These are phyloP conservation scores for Psilocybe subaeruginosa DNA, from an alignment of 768 basidiomycete species.

Conservation along the genomic window DNA sequence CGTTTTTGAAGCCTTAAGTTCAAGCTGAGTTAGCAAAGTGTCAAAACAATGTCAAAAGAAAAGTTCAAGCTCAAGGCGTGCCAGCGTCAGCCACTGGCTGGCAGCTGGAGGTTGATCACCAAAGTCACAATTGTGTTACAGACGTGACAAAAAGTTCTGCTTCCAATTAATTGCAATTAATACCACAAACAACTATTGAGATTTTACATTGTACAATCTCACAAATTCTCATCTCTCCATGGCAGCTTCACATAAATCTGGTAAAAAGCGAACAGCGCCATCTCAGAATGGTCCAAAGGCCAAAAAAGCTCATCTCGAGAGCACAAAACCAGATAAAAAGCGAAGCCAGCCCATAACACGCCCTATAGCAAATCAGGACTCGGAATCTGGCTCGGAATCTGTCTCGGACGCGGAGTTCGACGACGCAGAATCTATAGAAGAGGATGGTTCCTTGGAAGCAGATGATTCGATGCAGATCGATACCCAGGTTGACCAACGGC, in stretches of 20 bases:
- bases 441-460: slow-evolving; percentile 38
- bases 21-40: too few species aligned
- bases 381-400: slow-evolving; percentile 45
- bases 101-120: too few species aligned
- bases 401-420: slow-evolving; percentile 23
- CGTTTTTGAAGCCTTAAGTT: too few species aligned
- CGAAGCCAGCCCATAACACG: slow-evolving; percentile 65
- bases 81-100: too few species aligned
- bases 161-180: neutral
- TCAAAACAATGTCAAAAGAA: too few species aligned
- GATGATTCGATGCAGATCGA: slow-evolving; percentile 34
- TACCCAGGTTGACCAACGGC: slow-evolving; percentile 30
- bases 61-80: too few species aligned
- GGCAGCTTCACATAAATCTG: slow-evolving; percentile 42
- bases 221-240: slow-evolving; percentile 22
- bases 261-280: slow-evolving; percentile 54
- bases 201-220: neutral
- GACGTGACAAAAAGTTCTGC: neutral
- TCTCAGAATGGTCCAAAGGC: slow-evolving; percentile 48
- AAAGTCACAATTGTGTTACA: neutral
- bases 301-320: slow-evolving; percentile 56
- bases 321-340: slow-evolving; percentile 46
- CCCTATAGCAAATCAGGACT: slow-evolving; percentile 30
- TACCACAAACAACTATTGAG: too few species aligned
- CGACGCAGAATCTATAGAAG: slow-evolving; percentile 38